A percentile compares a stretch with the other conserved stretches of the same genome.
Conservation (phyloP, 2,329 filamentous ascomycete genomes). For the Colletotrichum australisinense region DNA sequence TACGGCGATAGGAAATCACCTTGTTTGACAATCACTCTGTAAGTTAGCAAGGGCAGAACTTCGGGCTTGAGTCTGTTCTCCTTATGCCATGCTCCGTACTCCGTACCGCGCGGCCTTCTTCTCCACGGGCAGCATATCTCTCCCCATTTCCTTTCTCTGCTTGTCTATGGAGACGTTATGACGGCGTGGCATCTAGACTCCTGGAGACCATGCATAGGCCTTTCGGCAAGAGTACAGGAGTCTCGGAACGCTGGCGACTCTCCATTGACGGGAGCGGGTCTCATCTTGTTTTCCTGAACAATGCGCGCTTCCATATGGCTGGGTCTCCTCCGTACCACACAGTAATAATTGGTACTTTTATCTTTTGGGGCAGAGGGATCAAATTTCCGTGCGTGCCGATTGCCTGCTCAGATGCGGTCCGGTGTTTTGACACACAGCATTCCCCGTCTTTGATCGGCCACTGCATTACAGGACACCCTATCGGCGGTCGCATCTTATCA, state of each 20-base stretch:
- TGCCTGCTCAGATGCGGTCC: not conserved
- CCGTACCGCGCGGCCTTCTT: not conserved
- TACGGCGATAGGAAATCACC: not conserved
- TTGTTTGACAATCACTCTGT: not conserved
- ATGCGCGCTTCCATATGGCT: not conserved
- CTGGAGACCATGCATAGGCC: not conserved
- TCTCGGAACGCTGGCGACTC: not conserved
- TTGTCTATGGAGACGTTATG: too few relatives aligned
- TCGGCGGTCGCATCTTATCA: not conserved
- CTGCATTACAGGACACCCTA: not conserved
- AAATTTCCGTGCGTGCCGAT: conserved; percentile 21
- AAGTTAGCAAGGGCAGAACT: too few relatives aligned
- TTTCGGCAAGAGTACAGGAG: not conserved
- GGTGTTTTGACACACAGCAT: not conserved
- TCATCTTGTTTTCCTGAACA: not conserved
- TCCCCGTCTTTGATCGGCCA: not conserved
- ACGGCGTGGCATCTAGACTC: too few relatives aligned
- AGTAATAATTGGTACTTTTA: not conserved
- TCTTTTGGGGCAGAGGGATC: not conserved
- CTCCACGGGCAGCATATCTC: not conserved
- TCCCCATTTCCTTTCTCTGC: not conserved
- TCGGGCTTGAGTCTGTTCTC: too few relatives aligned
- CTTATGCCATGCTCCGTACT: too few relatives aligned
- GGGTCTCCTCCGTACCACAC: not conserved
- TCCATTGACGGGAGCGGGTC: not conserved